phyloP scores from a whole-genome alignment of 2,329 filamentous ascomycete genomes.

The Paraphaeosphaeria sporulosa region DNA sequence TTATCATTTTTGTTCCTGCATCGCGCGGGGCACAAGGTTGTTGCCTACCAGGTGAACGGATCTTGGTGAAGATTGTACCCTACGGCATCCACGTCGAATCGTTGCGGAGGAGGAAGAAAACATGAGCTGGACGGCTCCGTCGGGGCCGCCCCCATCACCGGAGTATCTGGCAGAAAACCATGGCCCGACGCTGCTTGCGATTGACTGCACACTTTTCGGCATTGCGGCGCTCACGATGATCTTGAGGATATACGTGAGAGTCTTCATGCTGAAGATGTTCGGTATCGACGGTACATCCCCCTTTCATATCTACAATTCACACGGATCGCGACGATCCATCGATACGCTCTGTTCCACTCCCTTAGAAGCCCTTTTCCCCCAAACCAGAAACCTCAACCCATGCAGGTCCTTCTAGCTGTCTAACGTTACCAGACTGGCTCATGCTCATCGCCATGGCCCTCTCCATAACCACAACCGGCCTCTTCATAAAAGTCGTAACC shows the following conservation, averaged over 20 bases:
- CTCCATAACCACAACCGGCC: constrained; percentile 22
- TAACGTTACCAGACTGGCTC: constrained; percentile 15
- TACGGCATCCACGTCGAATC: not conserved
- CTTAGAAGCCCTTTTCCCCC: not conserved
- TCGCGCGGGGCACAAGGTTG: constrained; percentile 3
- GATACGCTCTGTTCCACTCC: too few species aligned
- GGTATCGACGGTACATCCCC: constrained; percentile 3
- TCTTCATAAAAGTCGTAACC: constrained; percentile 30
- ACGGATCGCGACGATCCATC: not conserved
- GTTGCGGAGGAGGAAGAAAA: constrained; percentile 2
- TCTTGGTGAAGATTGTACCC: not conserved
- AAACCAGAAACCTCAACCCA: not conserved
- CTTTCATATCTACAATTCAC: not conserved
- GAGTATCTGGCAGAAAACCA: constrained; percentile 48
- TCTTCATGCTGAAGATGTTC: constrained; percentile 28
- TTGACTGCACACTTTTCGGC: constrained; percentile 49
- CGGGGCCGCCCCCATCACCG: constrained; percentile 24
- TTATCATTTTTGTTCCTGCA: not conserved
- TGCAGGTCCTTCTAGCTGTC: not conserved
- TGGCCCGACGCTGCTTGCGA: constrained; percentile 47
- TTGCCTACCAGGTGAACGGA: not conserved
- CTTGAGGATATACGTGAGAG: constrained; percentile 29
- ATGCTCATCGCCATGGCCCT: constrained; percentile 17
- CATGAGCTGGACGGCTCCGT: constrained; percentile 9
- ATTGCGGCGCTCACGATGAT: constrained; percentile 33